Evolutionary conservation across 1,139 yeast species (phyloP).

Genomic region (Nakaseomyces bracarensis): DNA sequence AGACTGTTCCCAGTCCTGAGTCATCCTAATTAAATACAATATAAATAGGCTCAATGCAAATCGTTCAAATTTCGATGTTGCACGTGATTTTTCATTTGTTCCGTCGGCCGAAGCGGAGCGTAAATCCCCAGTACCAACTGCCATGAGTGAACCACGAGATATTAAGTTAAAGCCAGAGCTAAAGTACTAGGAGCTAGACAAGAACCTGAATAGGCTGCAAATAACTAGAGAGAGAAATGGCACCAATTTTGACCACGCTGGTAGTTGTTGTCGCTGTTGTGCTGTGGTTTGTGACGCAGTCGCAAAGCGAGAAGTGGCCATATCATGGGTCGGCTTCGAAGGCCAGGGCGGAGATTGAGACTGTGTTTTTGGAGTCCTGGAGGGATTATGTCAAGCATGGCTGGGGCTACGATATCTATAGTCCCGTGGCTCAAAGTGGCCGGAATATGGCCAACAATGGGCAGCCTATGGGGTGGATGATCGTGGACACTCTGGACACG

Average conservation of each 20-base stretch:
- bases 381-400: conserved; percentile 65
- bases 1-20: too few relatives aligned
- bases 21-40: too few relatives aligned
- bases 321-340: background rate
- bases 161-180: too few relatives aligned
- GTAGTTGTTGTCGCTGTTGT: background rate
- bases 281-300: background rate
- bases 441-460: conserved; percentile 55
- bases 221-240: background rate
- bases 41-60: too few relatives aligned
- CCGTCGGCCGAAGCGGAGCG: too few relatives aligned
- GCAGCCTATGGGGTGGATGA: conserved; percentile 90
- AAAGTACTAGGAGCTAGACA: too few relatives aligned
- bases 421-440: conserved; percentile 54
- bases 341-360: conserved; percentile 15
- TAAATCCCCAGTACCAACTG: too few relatives aligned
- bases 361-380: conserved; percentile 72
- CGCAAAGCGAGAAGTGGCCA: background rate
- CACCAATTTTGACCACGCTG: background rate
- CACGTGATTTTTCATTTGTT: too few relatives aligned
- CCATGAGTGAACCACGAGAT: too few relatives aligned
- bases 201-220: background rate
- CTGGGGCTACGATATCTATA: conserved; percentile 73
- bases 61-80: too few relatives aligned
- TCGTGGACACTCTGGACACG: conserved; percentile 84